A percentile compares a stretch with the other conserved stretches of the same genome.
phyloP scores from a whole-genome alignment of 768 basidiomycete species.

The Suillus cothurnatus region DNA sequence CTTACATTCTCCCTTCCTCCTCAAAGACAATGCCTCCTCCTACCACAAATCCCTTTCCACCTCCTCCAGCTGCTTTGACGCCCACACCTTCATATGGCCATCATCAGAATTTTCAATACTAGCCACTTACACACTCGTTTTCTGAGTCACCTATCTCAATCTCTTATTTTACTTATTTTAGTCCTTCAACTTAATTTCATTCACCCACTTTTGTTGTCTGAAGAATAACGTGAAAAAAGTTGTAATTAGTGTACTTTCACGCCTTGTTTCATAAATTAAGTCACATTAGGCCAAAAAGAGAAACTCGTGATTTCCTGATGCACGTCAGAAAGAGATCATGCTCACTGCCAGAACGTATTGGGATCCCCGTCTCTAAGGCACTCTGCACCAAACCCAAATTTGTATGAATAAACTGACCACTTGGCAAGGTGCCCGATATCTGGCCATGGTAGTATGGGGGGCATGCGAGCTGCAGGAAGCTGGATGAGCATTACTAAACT shows the following conservation, averaged over 20 bases:
- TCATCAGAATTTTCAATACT: too few relatives aligned
- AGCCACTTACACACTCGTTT: too few relatives aligned
- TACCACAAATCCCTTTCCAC: constrained; percentile 34
- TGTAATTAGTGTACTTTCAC: too few relatives aligned
- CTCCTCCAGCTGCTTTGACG: constrained; percentile 29
- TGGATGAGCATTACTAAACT: background rate
- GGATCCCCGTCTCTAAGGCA: constrained; percentile 87
- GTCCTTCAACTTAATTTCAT: too few relatives aligned
- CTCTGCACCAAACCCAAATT: constrained; percentile 95
- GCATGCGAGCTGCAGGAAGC: constrained; percentile 33
- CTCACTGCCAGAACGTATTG: constrained; percentile 98
- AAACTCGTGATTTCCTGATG: too few relatives aligned
- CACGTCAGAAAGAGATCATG: constrained; percentile 15
- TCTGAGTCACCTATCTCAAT: too few relatives aligned
- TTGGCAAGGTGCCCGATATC: constrained; percentile 87
- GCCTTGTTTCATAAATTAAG: too few relatives aligned
- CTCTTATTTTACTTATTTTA: too few relatives aligned
- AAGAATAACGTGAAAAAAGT: too few relatives aligned
- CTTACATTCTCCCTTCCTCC: constrained; percentile 60
- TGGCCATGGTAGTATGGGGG: constrained; percentile 67
- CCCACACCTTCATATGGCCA: constrained; percentile 32
- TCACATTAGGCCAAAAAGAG: too few relatives aligned
- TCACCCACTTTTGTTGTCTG: too few relatives aligned
- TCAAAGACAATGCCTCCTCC: constrained; percentile 56
- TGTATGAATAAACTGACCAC: constrained; percentile 96